Conservation (phyloP, 2,329 filamentous ascomycete genomes). For the Aspergillus pseudoterreus region DNA sequence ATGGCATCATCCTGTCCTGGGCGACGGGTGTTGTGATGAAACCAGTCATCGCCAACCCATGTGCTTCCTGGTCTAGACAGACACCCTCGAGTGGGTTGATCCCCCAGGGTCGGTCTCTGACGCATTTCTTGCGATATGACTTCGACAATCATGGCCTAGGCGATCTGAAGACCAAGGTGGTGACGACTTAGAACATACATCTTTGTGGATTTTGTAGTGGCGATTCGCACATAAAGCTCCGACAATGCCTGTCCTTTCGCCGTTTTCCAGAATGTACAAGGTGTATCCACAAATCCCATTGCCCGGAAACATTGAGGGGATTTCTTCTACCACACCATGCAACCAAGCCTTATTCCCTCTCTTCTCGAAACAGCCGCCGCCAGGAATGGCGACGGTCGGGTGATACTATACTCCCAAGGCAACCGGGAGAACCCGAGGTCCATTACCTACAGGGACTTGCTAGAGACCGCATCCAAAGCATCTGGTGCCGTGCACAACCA, state of each 20-base stretch:
- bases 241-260: neutral
- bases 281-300: neutral
- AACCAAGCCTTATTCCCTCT: neutral
- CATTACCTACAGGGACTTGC: neutral
- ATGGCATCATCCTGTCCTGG: neutral
- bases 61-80: neutral
- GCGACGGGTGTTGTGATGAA: neutral
- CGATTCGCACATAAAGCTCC: neutral
- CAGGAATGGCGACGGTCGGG: neutral
- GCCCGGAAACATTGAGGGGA: neutral
- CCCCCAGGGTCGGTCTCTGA: neutral
- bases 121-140: neutral
- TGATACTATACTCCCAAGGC: neutral
- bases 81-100: neutral
- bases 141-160: neutral
- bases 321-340: neutral
- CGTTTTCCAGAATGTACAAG: neutral
- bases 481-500: neutral
- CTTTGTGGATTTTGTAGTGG: neutral
- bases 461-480: neutral
- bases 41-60: neutral
- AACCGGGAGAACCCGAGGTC: neutral
- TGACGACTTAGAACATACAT: neutral
- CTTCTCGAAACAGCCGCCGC: neutral
- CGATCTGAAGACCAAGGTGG: neutral